Percentiles rank a stretch among this genome's conserved stretches.
phyloP scores from a whole-genome alignment of 2,329 filamentous ascomycete genomes.

The Hypocrella siamensis region DNA sequence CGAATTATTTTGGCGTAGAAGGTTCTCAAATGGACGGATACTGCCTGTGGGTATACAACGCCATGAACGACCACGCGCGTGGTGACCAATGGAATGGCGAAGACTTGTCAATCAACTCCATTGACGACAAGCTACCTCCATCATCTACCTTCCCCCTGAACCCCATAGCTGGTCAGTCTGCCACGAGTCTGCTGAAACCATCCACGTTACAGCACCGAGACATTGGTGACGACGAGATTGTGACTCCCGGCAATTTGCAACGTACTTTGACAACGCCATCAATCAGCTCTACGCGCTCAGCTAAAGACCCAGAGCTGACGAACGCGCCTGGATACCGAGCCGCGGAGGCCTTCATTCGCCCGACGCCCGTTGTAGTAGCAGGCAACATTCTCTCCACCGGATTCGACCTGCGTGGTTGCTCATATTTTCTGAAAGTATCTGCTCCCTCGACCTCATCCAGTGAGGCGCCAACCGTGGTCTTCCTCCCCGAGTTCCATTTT shows the following conservation, averaged over 20 bases:
- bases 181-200: slow-evolving; percentile 20
- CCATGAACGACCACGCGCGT: slow-evolving; percentile 70
- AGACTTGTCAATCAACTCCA: slow-evolving; percentile 78
- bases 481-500: slow-evolving; percentile 85
- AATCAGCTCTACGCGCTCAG: slow-evolving; percentile 41
- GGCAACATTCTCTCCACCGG: slow-evolving; percentile 57
- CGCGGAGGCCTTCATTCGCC: slow-evolving; percentile 83
- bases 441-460: slow-evolving; percentile 43
- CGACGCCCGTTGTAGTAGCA: slow-evolving; percentile 59
- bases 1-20: slow-evolving; percentile 88
- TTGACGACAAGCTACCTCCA: slow-evolving; percentile 57
- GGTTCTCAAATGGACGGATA: slow-evolving; percentile 72
- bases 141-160: slow-evolving; percentile 31
- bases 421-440: slow-evolving; percentile 57
- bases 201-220: slow-evolving; percentile 11
- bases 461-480: slow-evolving; percentile 63
- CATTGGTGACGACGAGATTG: slow-evolving; percentile 35
- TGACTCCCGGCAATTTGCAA: slow-evolving; percentile 65
- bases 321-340: slow-evolving; percentile 64
- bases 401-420: slow-evolving; percentile 69
- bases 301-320: slow-evolving; percentile 40
- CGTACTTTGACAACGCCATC: slow-evolving; percentile 52
- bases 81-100: slow-evolving; percentile 98
- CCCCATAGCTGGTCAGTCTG: slow-evolving; percentile 25
- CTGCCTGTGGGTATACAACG: slow-evolving; percentile 76